Conservation (phyloP, 2,329 filamentous ascomycete genomes). For the Alternaria triticimaculans region DNA sequence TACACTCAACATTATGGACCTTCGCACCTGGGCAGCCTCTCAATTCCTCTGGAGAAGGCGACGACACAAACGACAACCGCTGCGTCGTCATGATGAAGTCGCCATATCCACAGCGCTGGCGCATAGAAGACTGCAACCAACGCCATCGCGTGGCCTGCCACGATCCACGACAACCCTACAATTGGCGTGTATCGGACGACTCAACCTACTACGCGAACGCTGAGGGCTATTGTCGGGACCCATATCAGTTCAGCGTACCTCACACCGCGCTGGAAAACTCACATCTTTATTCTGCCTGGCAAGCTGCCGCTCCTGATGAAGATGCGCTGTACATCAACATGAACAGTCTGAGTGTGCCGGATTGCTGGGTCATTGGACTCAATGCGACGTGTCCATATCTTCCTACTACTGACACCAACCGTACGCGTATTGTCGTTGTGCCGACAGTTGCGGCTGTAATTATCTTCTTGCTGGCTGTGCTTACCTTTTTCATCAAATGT, state of each 20-base stretch:
- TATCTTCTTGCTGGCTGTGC: slow-evolving; percentile 64
- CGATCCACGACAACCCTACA: slow-evolving; percentile 59
- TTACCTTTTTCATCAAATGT: slow-evolving; percentile 70
- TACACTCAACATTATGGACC: slow-evolving; percentile 63
- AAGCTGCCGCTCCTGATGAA: slow-evolving; percentile 2
- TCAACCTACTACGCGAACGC: slow-evolving; percentile 54
- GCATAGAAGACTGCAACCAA: slow-evolving; percentile 61
- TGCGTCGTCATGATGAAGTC: slow-evolving; percentile 62
- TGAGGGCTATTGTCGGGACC: slow-evolving; percentile 55
- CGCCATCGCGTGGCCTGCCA: slow-evolving; percentile 64
- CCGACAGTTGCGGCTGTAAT: slow-evolving; percentile 68
- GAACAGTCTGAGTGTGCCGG: slow-evolving; percentile 62
- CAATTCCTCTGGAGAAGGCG: slow-evolving; percentile 49
- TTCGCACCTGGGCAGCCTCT: slow-evolving; percentile 65
- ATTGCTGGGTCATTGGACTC: slow-evolving; percentile 66
- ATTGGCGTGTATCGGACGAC: slow-evolving; percentile 61
- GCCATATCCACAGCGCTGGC: slow-evolving; percentile 62
- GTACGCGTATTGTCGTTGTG: slow-evolving; percentile 61
- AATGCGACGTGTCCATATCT: slow-evolving; percentile 66
- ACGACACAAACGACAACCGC: slow-evolving; percentile 47
- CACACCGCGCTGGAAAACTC: slow-evolving; percentile 69
- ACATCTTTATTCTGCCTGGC: slow-evolving; percentile 56
- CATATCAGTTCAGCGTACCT: slow-evolving; percentile 62
- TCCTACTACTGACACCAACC: slow-evolving; percentile 50
- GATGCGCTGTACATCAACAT: slow-evolving; percentile 63